Evolutionary conservation across 306 rosid genomes (phyloP), one percentile per base, ranked within the genome.

Genomic region (Macrotyloma uniflorum): DNA sequence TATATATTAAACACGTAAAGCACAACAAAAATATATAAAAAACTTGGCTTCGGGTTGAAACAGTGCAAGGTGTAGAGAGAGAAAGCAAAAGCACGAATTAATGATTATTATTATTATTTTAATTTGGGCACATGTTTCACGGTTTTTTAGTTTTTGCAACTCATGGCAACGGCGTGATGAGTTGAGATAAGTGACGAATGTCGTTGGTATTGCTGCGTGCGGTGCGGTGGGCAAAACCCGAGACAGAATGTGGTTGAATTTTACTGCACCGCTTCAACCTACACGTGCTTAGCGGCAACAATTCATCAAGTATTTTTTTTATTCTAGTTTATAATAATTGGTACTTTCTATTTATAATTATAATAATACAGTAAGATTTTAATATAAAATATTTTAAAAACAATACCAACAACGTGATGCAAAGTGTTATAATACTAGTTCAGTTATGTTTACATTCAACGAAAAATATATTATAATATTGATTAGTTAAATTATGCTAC

Each of bases 1-100:
- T 3, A 18, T 14, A 9, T 35, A 32, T 32, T 7, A 62, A 19
- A 64, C 85, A 85, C 78, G 80, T 19, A 77, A 67, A 1, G 67
- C 78, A 70, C 78, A 61, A 14, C 18, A 49, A 33, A 50, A 77
- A 42, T 23, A 51, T 24, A 53, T 23, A 51, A 36, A 53, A 16
- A 18, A 23, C 47, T 32, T 0, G 26, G 14, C 1, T 63, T 63
- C 18, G 6, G 36, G 3, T 35, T 35, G 22, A 0, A 3, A 50
- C n/a, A 70, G 45, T 22, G 32, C 1, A 0, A 30, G 0, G 4
- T 58, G 22, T 3, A 70, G 45, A 30, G 19, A 67, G 19, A 15
- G n/a, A 70, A 11, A 30, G 61, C 36, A 35, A 62, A 26, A 59
- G 66, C 19, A 59, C 35, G 20, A n/a, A n/a, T n/a, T n/a, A n/a